Conservation (phyloP, 75 land plant species). For the Selaginella tamariscina region DNA sequence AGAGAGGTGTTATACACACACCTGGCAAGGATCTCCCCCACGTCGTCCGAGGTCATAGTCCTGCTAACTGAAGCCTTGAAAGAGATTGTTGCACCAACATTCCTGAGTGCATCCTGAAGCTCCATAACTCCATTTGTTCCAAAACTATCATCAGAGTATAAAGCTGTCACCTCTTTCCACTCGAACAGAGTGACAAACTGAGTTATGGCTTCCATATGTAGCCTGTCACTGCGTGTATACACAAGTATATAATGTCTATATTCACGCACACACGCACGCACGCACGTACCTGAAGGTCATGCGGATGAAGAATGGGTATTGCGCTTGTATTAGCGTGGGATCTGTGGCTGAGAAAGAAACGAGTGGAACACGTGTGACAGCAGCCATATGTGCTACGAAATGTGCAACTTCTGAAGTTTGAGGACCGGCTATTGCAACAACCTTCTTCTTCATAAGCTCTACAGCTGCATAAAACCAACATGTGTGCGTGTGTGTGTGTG, state of each 20-base stretch:
- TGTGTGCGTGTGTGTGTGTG: neutral
- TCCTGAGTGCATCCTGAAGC: constrained; percentile 16
- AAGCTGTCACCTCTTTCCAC: constrained; percentile 10
- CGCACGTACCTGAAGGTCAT: no score
- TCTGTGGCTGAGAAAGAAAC: constrained; percentile 10
- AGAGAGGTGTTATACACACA: no score
- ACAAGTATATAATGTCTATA: no score
- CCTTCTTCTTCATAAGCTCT: constrained; percentile 9
- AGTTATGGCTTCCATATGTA: constrained; percentile 17
- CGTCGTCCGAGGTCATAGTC: neutral
- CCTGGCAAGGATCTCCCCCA: neutral
- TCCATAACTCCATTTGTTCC: neutral
- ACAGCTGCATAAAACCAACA: neutral
- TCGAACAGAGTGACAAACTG: neutral
- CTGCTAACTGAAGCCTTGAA: constrained; percentile 23
- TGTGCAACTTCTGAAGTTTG: constrained; percentile 1
- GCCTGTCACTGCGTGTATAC: no score
- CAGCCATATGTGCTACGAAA: constrained; percentile 8
- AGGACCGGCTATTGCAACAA: constrained; percentile 3
- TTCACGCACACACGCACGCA: no score
- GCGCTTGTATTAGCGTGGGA: neutral
- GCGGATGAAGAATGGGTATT: neutral
- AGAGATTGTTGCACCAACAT: constrained; percentile 43
- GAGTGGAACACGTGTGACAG: constrained; percentile 11
- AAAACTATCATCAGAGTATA: neutral